phyloP scores from a whole-genome alignment of 202 grass and related monocot species.

The Dendrocalamus latiflorus region DNA sequence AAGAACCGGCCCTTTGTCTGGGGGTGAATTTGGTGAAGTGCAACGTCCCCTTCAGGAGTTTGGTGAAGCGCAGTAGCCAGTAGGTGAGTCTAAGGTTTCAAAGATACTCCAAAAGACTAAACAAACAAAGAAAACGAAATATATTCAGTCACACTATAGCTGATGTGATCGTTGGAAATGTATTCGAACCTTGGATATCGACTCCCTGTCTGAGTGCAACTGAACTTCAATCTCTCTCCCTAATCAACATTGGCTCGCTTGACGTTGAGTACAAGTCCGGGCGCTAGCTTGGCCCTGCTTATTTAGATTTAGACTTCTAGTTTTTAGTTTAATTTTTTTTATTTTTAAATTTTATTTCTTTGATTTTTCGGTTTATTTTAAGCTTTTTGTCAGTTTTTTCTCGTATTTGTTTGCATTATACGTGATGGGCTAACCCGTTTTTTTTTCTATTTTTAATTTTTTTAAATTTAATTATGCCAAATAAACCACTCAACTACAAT shows the following conservation, averaged over 20 bases:
- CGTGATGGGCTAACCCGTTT: too few species aligned
- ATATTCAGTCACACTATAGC: not conserved
- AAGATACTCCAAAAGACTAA: not conserved
- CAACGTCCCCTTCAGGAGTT: slow-evolving; percentile 3
- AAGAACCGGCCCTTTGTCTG: not conserved
- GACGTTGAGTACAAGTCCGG: not conserved
- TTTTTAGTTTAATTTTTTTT: too few species aligned
- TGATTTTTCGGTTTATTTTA: too few species aligned
- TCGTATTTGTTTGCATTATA: too few species aligned
- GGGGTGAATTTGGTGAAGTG: slow-evolving; percentile 2
- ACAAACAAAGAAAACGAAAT: not conserved
- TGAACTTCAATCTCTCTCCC: not conserved
- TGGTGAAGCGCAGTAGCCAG: slow-evolving; percentile 9
- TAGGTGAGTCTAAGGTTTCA: slow-evolving; percentile 12
- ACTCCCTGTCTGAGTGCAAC: not conserved
- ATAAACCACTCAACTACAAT: too few species aligned
- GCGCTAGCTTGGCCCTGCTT: not conserved
- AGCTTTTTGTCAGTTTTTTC: too few species aligned
- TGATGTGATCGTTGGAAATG: not conserved
- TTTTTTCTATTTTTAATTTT: too few species aligned
- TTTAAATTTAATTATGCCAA: too few species aligned
- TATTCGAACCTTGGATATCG: not conserved
- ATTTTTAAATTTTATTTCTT: too few species aligned
- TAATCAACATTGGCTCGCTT: not conserved
- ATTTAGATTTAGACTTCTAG: too few species aligned